phyloP scores from a whole-genome alignment of 805 yeast species.

The Lipomyces anomalus region DNA sequence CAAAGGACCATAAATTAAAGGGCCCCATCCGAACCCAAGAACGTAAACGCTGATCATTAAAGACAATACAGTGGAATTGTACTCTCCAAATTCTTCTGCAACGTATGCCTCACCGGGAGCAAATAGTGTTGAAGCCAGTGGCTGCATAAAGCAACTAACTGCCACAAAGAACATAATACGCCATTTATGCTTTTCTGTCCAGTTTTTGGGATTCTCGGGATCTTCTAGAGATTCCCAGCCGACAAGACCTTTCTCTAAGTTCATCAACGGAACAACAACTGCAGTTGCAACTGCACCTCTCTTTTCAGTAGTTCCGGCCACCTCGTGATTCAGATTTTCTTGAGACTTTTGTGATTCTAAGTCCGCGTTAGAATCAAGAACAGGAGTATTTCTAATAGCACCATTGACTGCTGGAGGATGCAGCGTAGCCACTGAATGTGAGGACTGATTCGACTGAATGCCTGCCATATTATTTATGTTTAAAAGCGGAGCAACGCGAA shows the following conservation, averaged over 20 bases:
- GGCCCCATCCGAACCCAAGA: conserved; percentile 24
- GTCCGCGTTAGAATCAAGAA: too few relatives aligned
- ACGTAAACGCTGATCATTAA: conserved; percentile 19
- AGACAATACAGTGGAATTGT: conserved; percentile 10
- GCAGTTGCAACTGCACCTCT: too few relatives aligned
- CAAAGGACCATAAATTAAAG: conserved; percentile 20
- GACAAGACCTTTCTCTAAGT: conserved; percentile 14
- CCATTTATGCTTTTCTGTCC: conserved; percentile 36
- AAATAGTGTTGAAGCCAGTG: conserved; percentile 17
- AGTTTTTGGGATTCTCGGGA: conserved; percentile 37
- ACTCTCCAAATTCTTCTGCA: conserved; percentile 33
- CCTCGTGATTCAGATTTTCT: too few relatives aligned
- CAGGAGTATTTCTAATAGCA: too few relatives aligned
- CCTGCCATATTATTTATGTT: too few relatives aligned
- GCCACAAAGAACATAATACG: conserved; percentile 30
- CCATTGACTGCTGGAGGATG: too few relatives aligned
- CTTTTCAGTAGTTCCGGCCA: too few relatives aligned
- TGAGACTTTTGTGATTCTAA: too few relatives aligned
- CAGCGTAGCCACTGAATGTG: too few relatives aligned
- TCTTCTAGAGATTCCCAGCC: conserved; percentile 33
- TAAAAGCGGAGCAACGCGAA: too few relatives aligned
- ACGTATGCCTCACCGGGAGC: conserved; percentile 24
- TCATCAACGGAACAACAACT: too few relatives aligned
- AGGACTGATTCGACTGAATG: too few relatives aligned
- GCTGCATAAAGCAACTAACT: conserved; percentile 18